Evolutionary conservation across 2,329 filamentous ascomycete species (phyloP), one percentile per base, ranked within the genome.

Genomic region (Leptographium wingfieldii): DNA sequence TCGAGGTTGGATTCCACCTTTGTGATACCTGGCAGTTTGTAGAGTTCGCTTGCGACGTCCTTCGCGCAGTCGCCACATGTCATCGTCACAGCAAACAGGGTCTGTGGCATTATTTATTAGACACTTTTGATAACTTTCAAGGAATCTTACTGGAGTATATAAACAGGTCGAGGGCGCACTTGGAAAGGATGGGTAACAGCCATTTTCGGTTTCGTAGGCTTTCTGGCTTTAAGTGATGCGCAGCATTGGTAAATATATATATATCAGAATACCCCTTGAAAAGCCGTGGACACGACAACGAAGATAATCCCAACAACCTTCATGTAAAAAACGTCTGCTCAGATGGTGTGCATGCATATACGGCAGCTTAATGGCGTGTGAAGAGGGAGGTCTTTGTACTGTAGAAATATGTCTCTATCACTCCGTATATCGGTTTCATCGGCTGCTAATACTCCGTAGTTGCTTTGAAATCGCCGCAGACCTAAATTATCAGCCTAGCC

Each of bases 41-140:
- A 82, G 57, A 97, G 76, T 55, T 90, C 85, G 64, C 82, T 81
- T 68, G 90, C 90, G 71, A 99, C 85, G 68, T 90, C 86, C 73
- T 92, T 87, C 72, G 96, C 84, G 76, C 94, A 97, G 69, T 81
- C 79, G 68, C 95, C 87, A 76, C 94, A 97, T 74, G 86, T 90
- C 78, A 97, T 86, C 59, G 91, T 92, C 67, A 97, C 94, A 64
- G 92, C 91, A 73, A 97, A 97, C 65, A 92, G 87, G 63, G 92
- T 95, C 87, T 97, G 67, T 69, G 2, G 14, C 5, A 14, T 7
- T 19, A 5, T 43, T 5, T 52, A 52, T 52, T 52, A 52, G 49
- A 19, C 19, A 11, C 5, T 9, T 52, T 31, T 19, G 43, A 19
- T 46, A n/a, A 46, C 43, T 19, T 7, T 9, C 3, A 9, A 46